A percentile compares a stretch with the other conserved stretches of the same genome.
Evolutionary conservation across 352 stramenopile genomes (phyloP).

Genomic region (Phytophthora cajani): DNA sequence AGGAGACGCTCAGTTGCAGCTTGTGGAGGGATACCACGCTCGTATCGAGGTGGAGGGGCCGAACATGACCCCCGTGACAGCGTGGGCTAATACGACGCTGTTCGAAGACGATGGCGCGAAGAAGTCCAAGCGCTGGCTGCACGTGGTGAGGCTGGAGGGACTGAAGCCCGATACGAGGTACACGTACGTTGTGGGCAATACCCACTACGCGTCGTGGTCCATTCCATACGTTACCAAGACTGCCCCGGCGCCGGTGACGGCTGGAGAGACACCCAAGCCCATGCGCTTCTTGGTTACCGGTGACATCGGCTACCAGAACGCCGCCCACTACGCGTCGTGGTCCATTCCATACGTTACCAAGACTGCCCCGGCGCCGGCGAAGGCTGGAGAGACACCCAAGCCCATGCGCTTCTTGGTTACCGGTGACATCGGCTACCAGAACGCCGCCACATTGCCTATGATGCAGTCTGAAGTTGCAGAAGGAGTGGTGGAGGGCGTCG

Average conservation of each 20-base stretch:
- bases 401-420: constrained; percentile 83
- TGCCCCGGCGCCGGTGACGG: constrained; percentile 37
- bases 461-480: constrained; percentile 88
- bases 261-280: constrained; percentile 40
- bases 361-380: constrained; percentile 52
- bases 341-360: constrained; percentile 84
- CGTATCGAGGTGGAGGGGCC: constrained; percentile 46
- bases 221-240: constrained; percentile 85
- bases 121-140: constrained; percentile 65
- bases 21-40: constrained; percentile 65
- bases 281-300: constrained; percentile 83
- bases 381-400: constrained; percentile 26
- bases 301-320: constrained; percentile 91
- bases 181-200: constrained; percentile 86
- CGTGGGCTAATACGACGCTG: constrained; percentile 60
- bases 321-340: too few relatives aligned
- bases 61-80: constrained; percentile 42
- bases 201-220: constrained; percentile 73
- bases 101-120: constrained; percentile 76
- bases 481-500: constrained; percentile 75
- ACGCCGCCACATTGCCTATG: constrained; percentile 87
- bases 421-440: constrained; percentile 90
- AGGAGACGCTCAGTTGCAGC: constrained; percentile 55
- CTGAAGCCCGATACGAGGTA: constrained; percentile 75
- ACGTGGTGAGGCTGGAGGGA: constrained; percentile 69